Percentiles rank a stretch among this genome's conserved stretches.
Conservation (phyloP, 495 filamentous ascomycete species). For the Xylaria nigripes region DNA sequence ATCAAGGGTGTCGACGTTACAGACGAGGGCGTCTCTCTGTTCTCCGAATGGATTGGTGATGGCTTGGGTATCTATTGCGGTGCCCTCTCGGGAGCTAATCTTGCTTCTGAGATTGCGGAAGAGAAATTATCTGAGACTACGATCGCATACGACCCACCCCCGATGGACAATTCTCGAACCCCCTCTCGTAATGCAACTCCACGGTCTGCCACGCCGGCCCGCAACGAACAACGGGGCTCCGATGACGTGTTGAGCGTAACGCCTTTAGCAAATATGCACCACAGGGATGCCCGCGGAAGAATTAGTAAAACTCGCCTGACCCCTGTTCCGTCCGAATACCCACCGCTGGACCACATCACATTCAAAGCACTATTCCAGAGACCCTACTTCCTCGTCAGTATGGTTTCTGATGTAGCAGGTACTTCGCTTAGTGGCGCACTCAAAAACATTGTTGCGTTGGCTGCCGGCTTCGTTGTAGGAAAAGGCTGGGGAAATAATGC, state of each 20-base stretch:
- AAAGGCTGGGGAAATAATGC: constrained; percentile 97
- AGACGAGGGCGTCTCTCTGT: constrained; percentile 70
- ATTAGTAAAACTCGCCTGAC: constrained; percentile 57
- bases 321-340: constrained; percentile 69
- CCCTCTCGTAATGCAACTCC: constrained; percentile 64
- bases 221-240: constrained; percentile 28
- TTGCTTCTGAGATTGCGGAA: constrained; percentile 86
- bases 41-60: constrained; percentile 90
- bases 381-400: constrained; percentile 93
- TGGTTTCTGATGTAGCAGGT: constrained; percentile 88
- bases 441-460: constrained; percentile 95
- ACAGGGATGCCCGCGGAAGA: constrained; percentile 56
- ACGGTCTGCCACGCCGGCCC: constrained; percentile 44
- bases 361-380: constrained; percentile 85
- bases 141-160: constrained; percentile 88
- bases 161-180: constrained; percentile 62
- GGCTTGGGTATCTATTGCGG: constrained; percentile 93
- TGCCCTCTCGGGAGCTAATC: constrained; percentile 92
- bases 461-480: constrained; percentile 91
- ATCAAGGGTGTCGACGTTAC: constrained; percentile 96
- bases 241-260: constrained; percentile 52
- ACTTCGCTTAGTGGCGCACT: constrained; percentile 92
- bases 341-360: constrained; percentile 68
- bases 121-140: constrained; percentile 97
- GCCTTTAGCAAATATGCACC: constrained; percentile 33